phyloP scores from a whole-genome alignment of 805 yeast species.

The Kodamaea jinghongensis region DNA sequence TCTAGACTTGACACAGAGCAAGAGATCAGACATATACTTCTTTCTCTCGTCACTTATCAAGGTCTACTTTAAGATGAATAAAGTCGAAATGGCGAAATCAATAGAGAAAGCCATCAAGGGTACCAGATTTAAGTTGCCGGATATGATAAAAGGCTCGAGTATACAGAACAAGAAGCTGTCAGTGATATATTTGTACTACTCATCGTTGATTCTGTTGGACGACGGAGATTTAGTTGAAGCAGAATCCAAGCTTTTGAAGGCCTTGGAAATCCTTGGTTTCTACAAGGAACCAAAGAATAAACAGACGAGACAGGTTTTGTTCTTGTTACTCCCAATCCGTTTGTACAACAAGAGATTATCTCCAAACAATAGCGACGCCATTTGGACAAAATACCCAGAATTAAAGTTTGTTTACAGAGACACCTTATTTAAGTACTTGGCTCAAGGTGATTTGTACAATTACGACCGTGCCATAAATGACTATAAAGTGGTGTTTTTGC shows the following conservation, averaged over 20 bases:
- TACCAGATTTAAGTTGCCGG: constrained; percentile 52
- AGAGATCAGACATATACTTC: constrained; percentile 64
- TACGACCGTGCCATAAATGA: constrained; percentile 46
- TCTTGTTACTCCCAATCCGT: constrained; percentile 62
- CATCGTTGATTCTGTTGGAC: constrained; percentile 64
- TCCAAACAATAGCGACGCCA: constrained; percentile 29
- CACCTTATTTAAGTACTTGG: constrained; percentile 47
- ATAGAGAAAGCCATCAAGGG: constrained; percentile 67
- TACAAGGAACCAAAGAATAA: constrained; percentile 17
- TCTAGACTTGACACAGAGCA: constrained; percentile 46
- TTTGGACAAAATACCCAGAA: constrained; percentile 43
- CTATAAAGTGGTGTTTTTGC: constrained; percentile 52
- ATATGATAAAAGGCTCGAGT: constrained; percentile 27
- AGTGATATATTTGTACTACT: constrained; percentile 64
- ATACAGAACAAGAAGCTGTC: constrained; percentile 47
- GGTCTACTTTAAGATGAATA: constrained; percentile 63
- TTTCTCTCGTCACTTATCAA: constrained; percentile 69
- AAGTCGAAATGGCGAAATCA: constrained; percentile 70
- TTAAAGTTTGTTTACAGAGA: constrained; percentile 42
- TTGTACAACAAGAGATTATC: constrained; percentile 46
- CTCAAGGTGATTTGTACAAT: constrained; percentile 51
- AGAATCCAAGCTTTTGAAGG: constrained; percentile 49
- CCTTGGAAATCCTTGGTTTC: constrained; percentile 38
- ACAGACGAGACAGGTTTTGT: constrained; percentile 48
- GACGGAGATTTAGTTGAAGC: constrained; percentile 58